Percentiles rank a stretch among this genome's conserved stretches.
Evolutionary conservation across 2,329 filamentous ascomycete genomes (phyloP).

Genomic region (Tolypocladium album): DNA sequence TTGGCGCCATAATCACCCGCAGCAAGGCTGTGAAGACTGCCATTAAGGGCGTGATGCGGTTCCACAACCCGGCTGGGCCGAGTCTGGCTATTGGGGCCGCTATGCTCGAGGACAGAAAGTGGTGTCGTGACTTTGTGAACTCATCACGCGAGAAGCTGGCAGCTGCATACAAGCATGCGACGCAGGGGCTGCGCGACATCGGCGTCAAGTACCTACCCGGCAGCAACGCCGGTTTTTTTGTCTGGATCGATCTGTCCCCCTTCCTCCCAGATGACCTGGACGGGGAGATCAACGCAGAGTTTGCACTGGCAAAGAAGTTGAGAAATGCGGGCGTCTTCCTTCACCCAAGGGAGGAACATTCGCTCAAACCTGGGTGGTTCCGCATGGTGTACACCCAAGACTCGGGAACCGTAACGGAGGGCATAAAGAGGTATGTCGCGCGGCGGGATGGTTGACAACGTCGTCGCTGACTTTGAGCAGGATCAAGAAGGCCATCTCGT

Average conservation of each 20-base stretch:
- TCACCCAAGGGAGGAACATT: slow-evolving; percentile 35
- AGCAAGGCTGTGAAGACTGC: slow-evolving; percentile 20
- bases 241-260: slow-evolving; percentile 40
- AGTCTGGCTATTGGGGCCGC: slow-evolving; percentile 29
- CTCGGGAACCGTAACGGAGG: slow-evolving; percentile 21
- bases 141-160: slow-evolving; percentile 27
- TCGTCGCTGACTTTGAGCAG: neutral
- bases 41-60: slow-evolving; percentile 28
- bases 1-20: slow-evolving; percentile 35
- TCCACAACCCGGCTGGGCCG: slow-evolving; percentile 34
- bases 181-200: slow-evolving; percentile 22
- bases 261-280: slow-evolving; percentile 22
- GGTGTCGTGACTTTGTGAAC: slow-evolving; percentile 31
- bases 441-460: neutral
- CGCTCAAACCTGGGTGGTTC: slow-evolving; percentile 38
- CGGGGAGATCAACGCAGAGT: slow-evolving; percentile 26
- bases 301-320: slow-evolving; percentile 30
- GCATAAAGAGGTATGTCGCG: slow-evolving; percentile 20
- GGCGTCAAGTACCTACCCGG: slow-evolving; percentile 30
- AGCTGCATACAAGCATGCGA: slow-evolving; percentile 27
- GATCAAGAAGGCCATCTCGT: slow-evolving; percentile 4
- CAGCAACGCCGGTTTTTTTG: slow-evolving; percentile 47
- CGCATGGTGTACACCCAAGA: slow-evolving; percentile 39
- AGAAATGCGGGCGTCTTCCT: slow-evolving; percentile 37
- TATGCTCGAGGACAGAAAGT: slow-evolving; percentile 34